Base-by-base conservation (phyloP, 371 early-diverging fungal genomes). In the Mortierella polycephala region DNA sequence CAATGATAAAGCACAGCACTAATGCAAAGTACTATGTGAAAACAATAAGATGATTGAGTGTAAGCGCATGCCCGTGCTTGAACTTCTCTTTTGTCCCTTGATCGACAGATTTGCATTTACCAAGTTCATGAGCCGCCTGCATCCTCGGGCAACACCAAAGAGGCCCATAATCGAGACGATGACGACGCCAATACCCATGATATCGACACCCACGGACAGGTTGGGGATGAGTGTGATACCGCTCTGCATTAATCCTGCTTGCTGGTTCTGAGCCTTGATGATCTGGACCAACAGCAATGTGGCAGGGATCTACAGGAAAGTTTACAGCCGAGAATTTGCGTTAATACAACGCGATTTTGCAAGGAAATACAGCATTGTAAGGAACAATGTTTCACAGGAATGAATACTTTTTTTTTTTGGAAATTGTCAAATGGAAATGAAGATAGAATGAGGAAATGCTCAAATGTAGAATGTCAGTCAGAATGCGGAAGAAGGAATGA, bases 111-210 rank as follows among this genome's bases (percentile, higher is more conserved):
- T 39, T 42, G 5, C 39, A 61, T 56, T 41, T 72, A 77, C 79
- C 52, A 71, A 20, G 20, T 77, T 68, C 72, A 77, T 77, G 52
- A 77, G 61, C 0, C 67, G 64, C 40, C 54, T 64, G 69, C 72
- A 77, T 21, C 79, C 72, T 42, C 62, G 67, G 45, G 71, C 69
- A 7, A 77, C 72, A 20, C 79, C 72, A 59, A 67, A 53, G 18
- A 77, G 59, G 0, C 79, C 79, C 62, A 72, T 64, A 37, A 77
- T 57, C 1, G 77, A 71, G 11, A 77, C 72, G 12, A 71, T 46
- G 6, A 77, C 69, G 42, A 72, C 71, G 14, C 71, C 79, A 18
- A 77, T 62, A n/a, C 79, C 71, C 72, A 71, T 72, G 10, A 77
- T 42, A 40, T 77, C 79, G 57, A 77, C 67, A 10, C 72, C 79